Conservation (phyloP, 345 rosid genomes). For the Nephelium lappaceum region DNA sequence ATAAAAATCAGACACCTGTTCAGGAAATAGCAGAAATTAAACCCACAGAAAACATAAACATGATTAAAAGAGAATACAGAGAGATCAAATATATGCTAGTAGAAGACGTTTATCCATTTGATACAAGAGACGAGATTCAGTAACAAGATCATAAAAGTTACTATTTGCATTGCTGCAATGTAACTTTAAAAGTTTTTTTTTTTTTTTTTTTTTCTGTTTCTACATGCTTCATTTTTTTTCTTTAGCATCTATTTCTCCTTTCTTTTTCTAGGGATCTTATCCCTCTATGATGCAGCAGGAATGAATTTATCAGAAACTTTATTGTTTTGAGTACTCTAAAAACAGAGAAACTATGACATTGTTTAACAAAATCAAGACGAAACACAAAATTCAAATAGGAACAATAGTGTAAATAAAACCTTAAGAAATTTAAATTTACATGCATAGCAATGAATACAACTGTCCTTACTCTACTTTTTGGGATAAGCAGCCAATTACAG, state of each 20-base stretch:
- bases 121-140: neutral
- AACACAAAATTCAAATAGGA: neutral
- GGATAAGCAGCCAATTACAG: neutral
- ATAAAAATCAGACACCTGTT: conserved; percentile 87
- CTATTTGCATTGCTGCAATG: neutral
- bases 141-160: neutral
- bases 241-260: neutral
- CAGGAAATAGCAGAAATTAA: conserved; percentile 18
- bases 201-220: neutral
- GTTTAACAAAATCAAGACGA: too few species aligned
- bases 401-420: neutral
- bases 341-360: neutral
- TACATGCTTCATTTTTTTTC: neutral
- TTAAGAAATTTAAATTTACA: neutral
- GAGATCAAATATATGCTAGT: conserved; percentile 21
- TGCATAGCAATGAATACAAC: neutral
- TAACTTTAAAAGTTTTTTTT: neutral
- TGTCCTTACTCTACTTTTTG: neutral
- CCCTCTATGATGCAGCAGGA: neutral
- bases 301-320: neutral
- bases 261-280: neutral
- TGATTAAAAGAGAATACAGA: neutral
- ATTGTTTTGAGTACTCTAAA: neutral
- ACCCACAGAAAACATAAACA: neutral
- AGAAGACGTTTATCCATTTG: conserved; percentile 4